A percentile compares a stretch with the other conserved stretches of the same genome.
phyloP scores from a whole-genome alignment of 2,329 filamentous ascomycete species.

The Hymenotorrendiella dingleyae region DNA sequence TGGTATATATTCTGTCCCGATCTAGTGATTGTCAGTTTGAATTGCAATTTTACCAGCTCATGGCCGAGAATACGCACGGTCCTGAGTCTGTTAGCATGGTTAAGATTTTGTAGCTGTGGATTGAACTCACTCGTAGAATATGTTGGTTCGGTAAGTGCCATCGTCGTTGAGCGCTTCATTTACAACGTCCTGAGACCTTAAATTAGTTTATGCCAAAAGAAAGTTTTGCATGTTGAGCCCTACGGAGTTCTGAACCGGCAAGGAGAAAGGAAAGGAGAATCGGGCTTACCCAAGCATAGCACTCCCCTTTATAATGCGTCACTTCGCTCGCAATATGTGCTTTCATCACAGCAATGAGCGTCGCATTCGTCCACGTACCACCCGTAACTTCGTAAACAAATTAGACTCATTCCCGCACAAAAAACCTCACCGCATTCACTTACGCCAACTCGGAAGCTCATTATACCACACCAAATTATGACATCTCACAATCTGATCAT shows the following conservation, averaged over 20 bases:
- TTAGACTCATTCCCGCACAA: too few relatives aligned
- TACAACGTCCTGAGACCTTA: constrained; percentile 57
- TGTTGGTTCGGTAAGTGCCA: constrained; percentile 44
- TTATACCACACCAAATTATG: constrained; percentile 50
- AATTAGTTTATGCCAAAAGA: too few relatives aligned
- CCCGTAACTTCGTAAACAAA: too few relatives aligned
- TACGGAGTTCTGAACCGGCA: too few relatives aligned
- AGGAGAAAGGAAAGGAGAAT: too few relatives aligned
- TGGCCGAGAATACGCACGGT: too few relatives aligned
- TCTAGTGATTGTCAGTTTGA: constrained; percentile 12
- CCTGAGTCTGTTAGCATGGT: too few relatives aligned
- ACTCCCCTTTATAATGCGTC: constrained; percentile 53
- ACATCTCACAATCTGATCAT: constrained; percentile 50
- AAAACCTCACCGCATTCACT: too few relatives aligned
- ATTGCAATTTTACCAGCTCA: constrained; percentile 12
- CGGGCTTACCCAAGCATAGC: constrained; percentile 59
- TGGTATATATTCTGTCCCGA: constrained; percentile 47
- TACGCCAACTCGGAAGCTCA: constrained; percentile 50
- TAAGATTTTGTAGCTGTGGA: too few relatives aligned
- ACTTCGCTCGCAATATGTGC: constrained; percentile 56
- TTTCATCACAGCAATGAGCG: constrained; percentile 50
- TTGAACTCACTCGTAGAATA: constrained; percentile 41
- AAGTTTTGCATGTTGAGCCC: too few relatives aligned
- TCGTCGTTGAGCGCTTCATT: constrained; percentile 59
- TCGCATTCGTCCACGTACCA: constrained; percentile 50